A percentile compares a stretch with the other conserved stretches of the same genome.
phyloP scores from a whole-genome alignment of 2,329 filamentous ascomycete genomes.

The Nigrospora oryzae region DNA sequence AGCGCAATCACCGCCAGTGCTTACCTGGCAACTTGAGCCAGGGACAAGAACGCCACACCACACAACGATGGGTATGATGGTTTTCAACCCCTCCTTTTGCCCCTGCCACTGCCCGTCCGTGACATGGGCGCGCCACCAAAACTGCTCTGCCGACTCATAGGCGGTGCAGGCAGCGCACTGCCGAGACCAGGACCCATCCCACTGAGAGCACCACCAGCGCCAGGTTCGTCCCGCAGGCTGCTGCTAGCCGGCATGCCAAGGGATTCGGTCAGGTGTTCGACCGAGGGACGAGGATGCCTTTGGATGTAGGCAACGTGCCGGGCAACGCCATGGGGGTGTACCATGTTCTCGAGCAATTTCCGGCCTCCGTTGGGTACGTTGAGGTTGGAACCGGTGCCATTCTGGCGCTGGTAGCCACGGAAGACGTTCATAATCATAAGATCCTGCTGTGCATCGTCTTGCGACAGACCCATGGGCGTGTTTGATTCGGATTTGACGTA shows the following conservation, averaged over 20 bases:
- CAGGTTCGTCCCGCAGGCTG: slow-evolving; percentile 32
- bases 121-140: slow-evolving; percentile 49
- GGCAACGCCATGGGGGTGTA: slow-evolving; percentile 35
- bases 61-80: no score
- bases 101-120: slow-evolving; percentile 35
- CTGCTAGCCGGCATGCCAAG: slow-evolving; percentile 39
- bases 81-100: neutral
- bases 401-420: slow-evolving; percentile 43
- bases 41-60: no score
- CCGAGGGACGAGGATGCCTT: slow-evolving; percentile 31
- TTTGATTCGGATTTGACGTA: slow-evolving; percentile 48
- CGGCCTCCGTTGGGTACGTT: slow-evolving; percentile 44
- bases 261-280: slow-evolving; percentile 39
- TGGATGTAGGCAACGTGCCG: slow-evolving; percentile 40
- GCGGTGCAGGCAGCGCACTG: slow-evolving; percentile 21
- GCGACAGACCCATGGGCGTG: slow-evolving; percentile 40
- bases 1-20: no score
- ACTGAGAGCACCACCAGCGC: slow-evolving; percentile 11
- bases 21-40: no score
- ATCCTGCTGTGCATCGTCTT: slow-evolving; percentile 46
- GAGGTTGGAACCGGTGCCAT: slow-evolving; percentile 48
- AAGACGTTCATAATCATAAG: slow-evolving; percentile 50
- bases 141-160: slow-evolving; percentile 50
- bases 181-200: slow-evolving; percentile 11
- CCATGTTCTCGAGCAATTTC: slow-evolving; percentile 46